A percentile compares a stretch with the other conserved stretches of the same genome.
phyloP scores from a whole-genome alignment of 495 filamentous ascomycete species.

The Penicillium pancosmium region DNA sequence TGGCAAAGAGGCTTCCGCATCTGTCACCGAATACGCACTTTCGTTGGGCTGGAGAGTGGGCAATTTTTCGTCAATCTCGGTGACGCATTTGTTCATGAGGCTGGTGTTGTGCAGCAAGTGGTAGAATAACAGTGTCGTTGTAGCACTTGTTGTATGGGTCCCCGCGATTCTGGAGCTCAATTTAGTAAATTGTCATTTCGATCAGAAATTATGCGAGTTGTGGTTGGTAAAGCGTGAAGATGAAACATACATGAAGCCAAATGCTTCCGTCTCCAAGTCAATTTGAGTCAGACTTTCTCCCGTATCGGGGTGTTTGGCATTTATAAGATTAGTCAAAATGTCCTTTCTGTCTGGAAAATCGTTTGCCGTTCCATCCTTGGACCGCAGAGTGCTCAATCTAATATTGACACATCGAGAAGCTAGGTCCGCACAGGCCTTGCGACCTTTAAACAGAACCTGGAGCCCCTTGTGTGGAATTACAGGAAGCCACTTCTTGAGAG shows the following conservation, averaged over 20 bases:
- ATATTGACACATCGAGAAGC: constrained; percentile 12
- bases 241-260: constrained; percentile 16
- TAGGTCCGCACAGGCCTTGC: constrained; percentile 12
- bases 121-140: constrained; percentile 13
- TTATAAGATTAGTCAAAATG: constrained; percentile 18
- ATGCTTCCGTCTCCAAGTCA: constrained; percentile 18
- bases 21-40: constrained; percentile 12
- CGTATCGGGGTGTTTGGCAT: constrained; percentile 15
- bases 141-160: constrained; percentile 18
- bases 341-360: constrained; percentile 4
- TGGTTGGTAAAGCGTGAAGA: neutral
- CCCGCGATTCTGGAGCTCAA: constrained; percentile 10
- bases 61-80: constrained; percentile 11
- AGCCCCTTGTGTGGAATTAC: constrained; percentile 12
- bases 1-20: constrained; percentile 8
- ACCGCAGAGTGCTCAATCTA: constrained; percentile 1
- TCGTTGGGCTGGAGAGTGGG: constrained; percentile 3
- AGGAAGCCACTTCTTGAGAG: constrained; percentile 15
- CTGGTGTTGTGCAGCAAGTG: constrained; percentile 11
- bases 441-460: constrained; percentile 11
- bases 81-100: constrained; percentile 8
- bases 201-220: too few relatives aligned
- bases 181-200: neutral
- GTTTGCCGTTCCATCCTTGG: neutral
- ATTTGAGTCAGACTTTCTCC: constrained; percentile 7